Evolutionary conservation across 2,329 filamentous ascomycete genomes (phyloP), one percentile per base, ranked within the genome.

Genomic region (Zalaria sp.): DNA sequence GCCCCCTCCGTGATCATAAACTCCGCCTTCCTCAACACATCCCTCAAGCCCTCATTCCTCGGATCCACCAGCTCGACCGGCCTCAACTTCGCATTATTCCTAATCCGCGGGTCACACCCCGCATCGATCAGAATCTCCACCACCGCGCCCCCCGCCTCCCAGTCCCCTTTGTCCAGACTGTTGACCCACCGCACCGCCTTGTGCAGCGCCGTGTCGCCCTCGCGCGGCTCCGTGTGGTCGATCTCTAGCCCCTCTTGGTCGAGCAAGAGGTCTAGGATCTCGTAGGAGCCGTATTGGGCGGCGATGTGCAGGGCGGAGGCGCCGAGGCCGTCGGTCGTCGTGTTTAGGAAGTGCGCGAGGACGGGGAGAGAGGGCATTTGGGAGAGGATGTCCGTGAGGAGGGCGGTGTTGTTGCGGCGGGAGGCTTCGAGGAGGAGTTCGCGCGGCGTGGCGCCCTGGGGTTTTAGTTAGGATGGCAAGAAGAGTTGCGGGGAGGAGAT

Each of bases 341-440:
- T 73, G 69, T 98, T 98, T 59, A 98, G 77, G 50, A 93, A 78
- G 39, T 74, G 61, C 29, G 87, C 79, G 46, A 85, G 77, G 54
- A 83, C 71, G 45, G 76, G 71, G 5, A 67, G 58, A 41, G 65
- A 60, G 48, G 60, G 59, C 56, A 75, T 66, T 49, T 67, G 65
- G 35, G 73, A 64, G 51, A 95, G 71, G 43, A 88, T 73, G 54
- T 91, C 81, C 53, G 75, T 66, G 43, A 96, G 77, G 46, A 96
- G 77, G 41, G 89, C 81, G 51, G 79, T 79, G 65, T 96, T 95
- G 72, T 96, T 89, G 57, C 87, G 77, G 47, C 89, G 85, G 66
- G 84, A 93, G 54, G 91, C 85, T 68, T 93, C 89, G 64, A 96
- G 77, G 53, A 96, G 75, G 56, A 84, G 75, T 68, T 96, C 89